These are phyloP conservation scores for Cylindricascospora bacillispora DNA, from an alignment of 1,139 yeast genomes.

Conservation along the genomic window DNA sequence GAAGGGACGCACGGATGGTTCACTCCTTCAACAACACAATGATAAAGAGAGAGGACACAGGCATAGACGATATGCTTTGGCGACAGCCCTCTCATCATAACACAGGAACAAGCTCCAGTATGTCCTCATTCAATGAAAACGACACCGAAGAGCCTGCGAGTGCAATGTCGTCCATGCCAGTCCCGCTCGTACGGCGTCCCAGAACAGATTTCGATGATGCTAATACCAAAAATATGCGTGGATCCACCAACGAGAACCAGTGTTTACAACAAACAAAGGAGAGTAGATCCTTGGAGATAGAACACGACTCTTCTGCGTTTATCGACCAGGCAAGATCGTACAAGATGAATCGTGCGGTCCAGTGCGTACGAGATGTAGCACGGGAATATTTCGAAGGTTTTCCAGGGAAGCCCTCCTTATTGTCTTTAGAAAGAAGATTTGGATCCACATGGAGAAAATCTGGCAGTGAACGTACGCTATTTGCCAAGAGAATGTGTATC, in stretches of 20 bases:
- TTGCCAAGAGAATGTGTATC: constrained; percentile 20
- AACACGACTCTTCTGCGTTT: too few species aligned
- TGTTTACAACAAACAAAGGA: background rate
- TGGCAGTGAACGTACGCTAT: constrained; percentile 18
- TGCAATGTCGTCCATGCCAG: too few species aligned
- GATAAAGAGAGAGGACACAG: constrained; percentile 6
- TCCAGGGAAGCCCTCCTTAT: constrained; percentile 19
- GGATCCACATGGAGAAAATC: constrained; percentile 21
- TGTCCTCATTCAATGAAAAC: too few species aligned
- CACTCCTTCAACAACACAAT: constrained; percentile 13
- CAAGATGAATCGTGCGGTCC: constrained; percentile 17
- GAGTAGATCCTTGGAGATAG: background rate
- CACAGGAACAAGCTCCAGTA: too few species aligned
- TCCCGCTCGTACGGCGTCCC: too few species aligned
- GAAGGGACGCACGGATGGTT: constrained; percentile 15
- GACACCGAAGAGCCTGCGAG: too few species aligned
- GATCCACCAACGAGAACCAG: too few species aligned
- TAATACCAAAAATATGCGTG: too few species aligned
- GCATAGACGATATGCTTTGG: too few species aligned
- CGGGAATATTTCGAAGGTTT: constrained; percentile 22
- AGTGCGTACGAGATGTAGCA: constrained; percentile 18
- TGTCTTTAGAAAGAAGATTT: constrained; percentile 18
- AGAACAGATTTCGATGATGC: too few species aligned
- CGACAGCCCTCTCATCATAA: too few species aligned
- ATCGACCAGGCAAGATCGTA: constrained; percentile 7